Evolutionary conservation across 1,139 yeast genomes (phyloP), one percentile per base, ranked within the genome.

Genomic region (Lizanozyma gosingica): DNA sequence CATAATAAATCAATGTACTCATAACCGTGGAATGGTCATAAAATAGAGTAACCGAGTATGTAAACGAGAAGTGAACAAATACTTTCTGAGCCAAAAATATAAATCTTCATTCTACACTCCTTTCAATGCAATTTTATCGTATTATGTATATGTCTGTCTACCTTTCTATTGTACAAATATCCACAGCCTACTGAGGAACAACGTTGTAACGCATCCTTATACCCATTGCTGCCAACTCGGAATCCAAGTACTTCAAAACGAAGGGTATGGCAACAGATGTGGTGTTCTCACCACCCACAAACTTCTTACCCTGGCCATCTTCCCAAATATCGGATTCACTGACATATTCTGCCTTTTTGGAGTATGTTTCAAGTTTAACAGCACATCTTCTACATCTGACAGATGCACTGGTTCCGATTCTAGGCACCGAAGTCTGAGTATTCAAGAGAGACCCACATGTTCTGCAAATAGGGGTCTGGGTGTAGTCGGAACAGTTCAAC

Each of bases 171-270:
- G n/a, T n/a, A n/a, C n/a, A n/a, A n/a, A n/a, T n/a, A n/a, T n/a
- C n/a, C n/a, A n/a, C n/a, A n/a, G n/a, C n/a, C 38, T 49, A 74
- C 54, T 67, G 67, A 41, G 87, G 87, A 44, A 73, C 78, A 41
- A 87, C 92, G 54, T 85, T 83, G 65, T 85, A 87, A 49, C 83
- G 79, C 83, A 92, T 75, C 62, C 83, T 82, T 52, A 94, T 90
- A 65, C 98, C 98, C 98, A 94, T 94, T 16, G 98, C 98, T 14
- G 95, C 80, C 53, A 94, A 74, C 63, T 94, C 99, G 29, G 96
- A 86, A 56, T 92, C 97, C 60, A 94, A 73, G 60, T 92, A 94
- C 60, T 90, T 84, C 72, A 94, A 77, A 35, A 94, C 98, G 60
- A 88, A 92, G 43, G 99, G 99, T 60, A 94, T 83, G 36, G 97